Percentiles rank a stretch among this genome's conserved stretches.
Conservation (phyloP, 257 asterid genomes). For the Eustoma russellianum region DNA sequence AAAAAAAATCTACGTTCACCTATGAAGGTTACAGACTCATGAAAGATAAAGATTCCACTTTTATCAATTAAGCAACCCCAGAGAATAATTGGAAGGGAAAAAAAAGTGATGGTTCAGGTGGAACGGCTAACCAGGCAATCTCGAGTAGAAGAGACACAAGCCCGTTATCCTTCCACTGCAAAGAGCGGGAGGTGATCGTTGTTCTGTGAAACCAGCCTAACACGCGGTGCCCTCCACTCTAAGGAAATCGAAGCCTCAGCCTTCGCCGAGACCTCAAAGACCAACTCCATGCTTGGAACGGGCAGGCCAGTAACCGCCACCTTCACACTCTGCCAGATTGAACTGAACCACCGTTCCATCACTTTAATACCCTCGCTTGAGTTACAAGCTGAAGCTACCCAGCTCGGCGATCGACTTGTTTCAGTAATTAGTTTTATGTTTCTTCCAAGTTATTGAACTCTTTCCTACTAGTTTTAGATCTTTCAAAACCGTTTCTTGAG, state of each 20-base stretch:
- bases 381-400: constrained; percentile 11
- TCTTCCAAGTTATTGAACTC: too few relatives aligned
- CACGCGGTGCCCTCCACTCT: constrained; percentile 11
- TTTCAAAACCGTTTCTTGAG: too few relatives aligned
- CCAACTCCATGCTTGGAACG: constrained; percentile 13
- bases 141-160: not conserved
- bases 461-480: too few relatives aligned
- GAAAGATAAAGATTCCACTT: not conserved
- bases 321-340: not conserved
- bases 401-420: constrained; percentile 7
- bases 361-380: constrained; percentile 9
- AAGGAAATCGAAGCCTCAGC: not conserved
- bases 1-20: too few relatives aligned
- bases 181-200: constrained; percentile 13
- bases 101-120: constrained; percentile 14
- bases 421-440: too few relatives aligned
- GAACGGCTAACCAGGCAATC: not conserved
- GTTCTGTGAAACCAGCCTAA: constrained; percentile 22
- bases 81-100: too few relatives aligned
- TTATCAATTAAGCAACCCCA: too few relatives aligned
- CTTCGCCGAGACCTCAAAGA: not conserved
- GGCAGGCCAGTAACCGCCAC: not conserved
- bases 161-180: constrained; percentile 18
- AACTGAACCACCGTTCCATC: not conserved
- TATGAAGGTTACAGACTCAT: not conserved